These are phyloP conservation scores for Jacaranda mimosifolia DNA, from an alignment of 257 asterid species.

Conservation along the genomic window DNA sequence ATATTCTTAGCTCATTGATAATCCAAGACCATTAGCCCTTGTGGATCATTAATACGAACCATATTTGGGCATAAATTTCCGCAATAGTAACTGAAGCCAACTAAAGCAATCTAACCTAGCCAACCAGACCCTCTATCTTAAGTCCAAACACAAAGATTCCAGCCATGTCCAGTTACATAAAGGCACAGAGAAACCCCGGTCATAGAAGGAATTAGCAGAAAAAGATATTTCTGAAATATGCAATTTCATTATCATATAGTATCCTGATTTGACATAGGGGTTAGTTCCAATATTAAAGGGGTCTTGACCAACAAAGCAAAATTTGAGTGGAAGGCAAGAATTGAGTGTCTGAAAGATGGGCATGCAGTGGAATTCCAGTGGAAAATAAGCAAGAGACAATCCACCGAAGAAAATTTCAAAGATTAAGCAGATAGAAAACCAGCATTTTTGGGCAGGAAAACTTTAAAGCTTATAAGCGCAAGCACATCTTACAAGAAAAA, in stretches of 20 bases:
- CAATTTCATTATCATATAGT: background rate
- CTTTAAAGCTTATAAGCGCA: slow-evolving; percentile 2
- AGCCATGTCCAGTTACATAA: background rate
- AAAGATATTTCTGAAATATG: background rate
- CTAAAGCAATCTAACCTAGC: background rate
- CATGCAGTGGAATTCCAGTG: slow-evolving; percentile 1
- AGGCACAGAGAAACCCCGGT: background rate
- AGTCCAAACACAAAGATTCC: background rate
- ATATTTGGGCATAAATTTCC: background rate
- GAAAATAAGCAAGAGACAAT: background rate
- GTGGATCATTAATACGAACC: background rate
- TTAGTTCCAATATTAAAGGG: no score
- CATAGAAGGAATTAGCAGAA: background rate
- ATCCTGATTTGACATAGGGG: background rate
- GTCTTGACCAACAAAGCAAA: background rate
- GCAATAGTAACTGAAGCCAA: background rate
- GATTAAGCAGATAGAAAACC: no score
- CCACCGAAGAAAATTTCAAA: no score
- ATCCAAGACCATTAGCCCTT: background rate
- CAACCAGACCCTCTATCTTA: background rate
- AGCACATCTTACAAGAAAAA: background rate
- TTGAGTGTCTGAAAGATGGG: background rate
- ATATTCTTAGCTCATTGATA: background rate
- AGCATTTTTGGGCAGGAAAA: background rate
- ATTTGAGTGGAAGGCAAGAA: background rate